These are phyloP conservation scores for Didymella keratinophila DNA, from an alignment of 2,329 filamentous ascomycete species.

Conservation along the genomic window DNA sequence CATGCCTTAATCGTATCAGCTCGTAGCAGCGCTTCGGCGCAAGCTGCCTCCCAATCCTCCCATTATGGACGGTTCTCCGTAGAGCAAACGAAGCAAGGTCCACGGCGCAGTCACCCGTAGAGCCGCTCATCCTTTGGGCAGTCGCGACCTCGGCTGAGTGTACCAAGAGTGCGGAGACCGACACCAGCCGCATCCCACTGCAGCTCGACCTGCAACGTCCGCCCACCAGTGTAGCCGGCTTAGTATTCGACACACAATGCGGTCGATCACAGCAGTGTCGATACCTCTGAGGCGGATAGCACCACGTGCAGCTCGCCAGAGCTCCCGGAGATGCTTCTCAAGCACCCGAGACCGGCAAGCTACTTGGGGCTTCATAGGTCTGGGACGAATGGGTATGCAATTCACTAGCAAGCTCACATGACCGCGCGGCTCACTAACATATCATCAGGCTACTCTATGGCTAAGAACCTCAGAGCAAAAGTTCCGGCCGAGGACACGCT, in stretches of 20 bases:
- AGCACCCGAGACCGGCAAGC: constrained; percentile 53
- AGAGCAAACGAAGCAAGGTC: neutral
- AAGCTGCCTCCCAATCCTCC: neutral
- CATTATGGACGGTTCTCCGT: neutral
- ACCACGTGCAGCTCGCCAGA: constrained; percentile 28
- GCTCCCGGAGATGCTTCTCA: constrained; percentile 53
- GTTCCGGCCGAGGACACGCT: constrained; percentile 69
- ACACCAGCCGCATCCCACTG: constrained; percentile 38
- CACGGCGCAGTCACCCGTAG: neutral
- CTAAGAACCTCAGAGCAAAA: constrained; percentile 72
- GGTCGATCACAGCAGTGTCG: constrained; percentile 38
- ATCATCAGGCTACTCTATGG: constrained; percentile 72
- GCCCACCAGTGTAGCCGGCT: constrained; percentile 23
- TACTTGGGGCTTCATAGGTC: constrained; percentile 60
- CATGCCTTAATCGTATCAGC: constrained; percentile 16
- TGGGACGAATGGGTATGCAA: constrained; percentile 59
- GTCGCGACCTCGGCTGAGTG: constrained; percentile 46
- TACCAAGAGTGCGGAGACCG: constrained; percentile 43
- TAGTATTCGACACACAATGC: constrained; percentile 37
- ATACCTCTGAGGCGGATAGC: constrained; percentile 38
- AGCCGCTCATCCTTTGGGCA: constrained; percentile 13
- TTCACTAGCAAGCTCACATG: constrained; percentile 27
- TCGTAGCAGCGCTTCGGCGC: constrained; percentile 16
- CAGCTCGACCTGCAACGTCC: constrained; percentile 28
- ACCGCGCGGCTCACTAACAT: constrained; percentile 27